phyloP scores from a whole-genome alignment of 2,329 filamentous ascomycete species.

The Exserohilum turcica region DNA sequence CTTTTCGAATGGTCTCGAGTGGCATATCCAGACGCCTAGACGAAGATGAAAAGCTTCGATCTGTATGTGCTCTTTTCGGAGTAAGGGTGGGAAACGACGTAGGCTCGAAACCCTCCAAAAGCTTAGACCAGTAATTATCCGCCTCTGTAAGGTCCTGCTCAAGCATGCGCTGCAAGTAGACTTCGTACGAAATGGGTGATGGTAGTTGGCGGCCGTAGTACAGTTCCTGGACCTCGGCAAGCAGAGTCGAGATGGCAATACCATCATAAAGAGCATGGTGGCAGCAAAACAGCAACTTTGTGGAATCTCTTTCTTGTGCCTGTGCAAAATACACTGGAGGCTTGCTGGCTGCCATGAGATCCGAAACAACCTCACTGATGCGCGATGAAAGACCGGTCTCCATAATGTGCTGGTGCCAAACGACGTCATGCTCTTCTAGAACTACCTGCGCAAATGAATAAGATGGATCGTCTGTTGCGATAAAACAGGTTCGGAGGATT shows the following conservation, averaged over 20 bases:
- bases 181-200: conserved; percentile 60
- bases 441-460: conserved; percentile 76
- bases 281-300: conserved; percentile 57
- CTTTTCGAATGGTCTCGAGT: conserved; percentile 26
- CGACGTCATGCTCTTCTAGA: conserved; percentile 54
- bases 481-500: conserved; percentile 79
- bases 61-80: conserved; percentile 7
- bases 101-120: conserved; percentile 60
- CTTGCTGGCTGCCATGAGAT: conserved; percentile 47
- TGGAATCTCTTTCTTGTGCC: conserved; percentile 21
- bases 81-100: conserved; percentile 48
- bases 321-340: conserved; percentile 48
- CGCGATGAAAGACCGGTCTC: conserved; percentile 47
- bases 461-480: conserved; percentile 63
- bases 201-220: conserved; percentile 58
- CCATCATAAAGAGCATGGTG: conserved; percentile 92
- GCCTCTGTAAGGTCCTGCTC: conserved; percentile 54
- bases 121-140: conserved; percentile 69
- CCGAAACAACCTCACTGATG: conserved; percentile 53
- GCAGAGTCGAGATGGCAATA: conserved; percentile 71
- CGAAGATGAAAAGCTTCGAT: conserved; percentile 29
- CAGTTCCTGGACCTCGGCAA: conserved; percentile 70
- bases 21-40: conserved; percentile 25
- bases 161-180: conserved; percentile 67
- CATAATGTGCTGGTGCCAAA: conserved; percentile 46